Evolutionary conservation across 176 grass and related monocot species (phyloP).

Genomic region (Cymbopogon citratus): DNA sequence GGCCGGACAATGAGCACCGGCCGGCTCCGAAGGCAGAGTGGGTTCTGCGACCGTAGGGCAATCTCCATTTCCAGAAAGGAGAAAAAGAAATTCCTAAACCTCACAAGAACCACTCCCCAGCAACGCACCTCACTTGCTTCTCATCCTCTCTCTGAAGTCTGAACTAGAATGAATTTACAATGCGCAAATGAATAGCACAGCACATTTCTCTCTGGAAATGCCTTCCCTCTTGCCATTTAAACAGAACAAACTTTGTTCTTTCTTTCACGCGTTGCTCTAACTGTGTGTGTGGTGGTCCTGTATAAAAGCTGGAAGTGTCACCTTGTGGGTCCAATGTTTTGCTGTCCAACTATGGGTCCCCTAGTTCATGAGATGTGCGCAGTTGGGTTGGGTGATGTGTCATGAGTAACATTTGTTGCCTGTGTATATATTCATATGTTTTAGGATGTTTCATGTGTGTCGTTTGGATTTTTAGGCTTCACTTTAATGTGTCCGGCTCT

Average conservation of each 20-base stretch:
- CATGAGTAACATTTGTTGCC: background rate
- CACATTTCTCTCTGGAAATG: background rate
- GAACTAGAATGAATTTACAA: background rate
- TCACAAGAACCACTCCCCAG: background rate
- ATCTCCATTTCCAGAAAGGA: constrained; percentile 25
- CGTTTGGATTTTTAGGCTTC: background rate
- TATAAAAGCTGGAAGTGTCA: background rate
- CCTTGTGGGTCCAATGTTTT: background rate
- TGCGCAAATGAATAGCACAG: background rate
- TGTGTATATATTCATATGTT: background rate
- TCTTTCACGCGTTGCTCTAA: background rate
- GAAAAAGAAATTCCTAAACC: background rate
- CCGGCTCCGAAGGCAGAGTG: background rate
- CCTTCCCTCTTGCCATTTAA: background rate
- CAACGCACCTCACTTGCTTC: background rate
- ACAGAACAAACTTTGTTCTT: background rate
- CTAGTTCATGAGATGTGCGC: background rate
- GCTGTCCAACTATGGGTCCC: background rate
- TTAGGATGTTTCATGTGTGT: background rate
- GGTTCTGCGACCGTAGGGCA: constrained; percentile 20
- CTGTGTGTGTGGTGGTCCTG: background rate
- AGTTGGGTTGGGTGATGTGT: too few relatives aligned
- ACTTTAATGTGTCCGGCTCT: background rate
- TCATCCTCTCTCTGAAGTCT: too few relatives aligned
- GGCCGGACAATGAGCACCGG: background rate